These are phyloP conservation scores for Apiospora hydei DNA, from an alignment of 2,329 filamentous ascomycete genomes.

Conservation along the genomic window DNA sequence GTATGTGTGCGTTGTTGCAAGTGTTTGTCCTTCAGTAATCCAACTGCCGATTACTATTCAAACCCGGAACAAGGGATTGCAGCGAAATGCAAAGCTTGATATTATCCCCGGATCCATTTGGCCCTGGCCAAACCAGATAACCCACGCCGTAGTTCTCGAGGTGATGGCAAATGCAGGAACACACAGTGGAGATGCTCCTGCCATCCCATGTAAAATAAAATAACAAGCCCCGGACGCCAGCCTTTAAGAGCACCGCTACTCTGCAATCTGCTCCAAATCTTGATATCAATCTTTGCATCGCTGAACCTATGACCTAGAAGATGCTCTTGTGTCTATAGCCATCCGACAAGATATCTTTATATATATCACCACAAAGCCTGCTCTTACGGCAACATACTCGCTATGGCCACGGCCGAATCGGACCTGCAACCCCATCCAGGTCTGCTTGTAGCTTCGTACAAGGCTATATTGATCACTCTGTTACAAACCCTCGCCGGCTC, in stretches of 20 bases:
- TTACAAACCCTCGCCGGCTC: conserved; percentile 24
- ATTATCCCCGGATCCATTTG: background rate
- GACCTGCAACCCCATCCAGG: conserved; percentile 4
- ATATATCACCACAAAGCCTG: background rate
- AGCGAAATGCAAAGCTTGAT: background rate
- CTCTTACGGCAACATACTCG: background rate
- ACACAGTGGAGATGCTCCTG: conserved; percentile 2
- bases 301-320: background rate
- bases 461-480: conserved; percentile 1
- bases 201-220: conserved; percentile 13
- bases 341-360: background rate
- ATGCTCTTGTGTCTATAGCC: background rate
- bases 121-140: background rate
- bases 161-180: conserved; percentile 6
- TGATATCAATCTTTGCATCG: background rate
- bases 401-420: background rate
- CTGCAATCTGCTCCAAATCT: background rate
- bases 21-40: background rate
- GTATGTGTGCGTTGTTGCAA: background rate
- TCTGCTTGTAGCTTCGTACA: background rate
- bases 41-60: background rate
- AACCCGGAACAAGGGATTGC: background rate
- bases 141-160: background rate
- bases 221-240: background rate
- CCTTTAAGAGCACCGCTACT: background rate